A percentile compares a stretch with the other conserved stretches of the same genome.
Evolutionary conservation across 2,329 filamentous ascomycete genomes (phyloP).

Genomic region (Conoideocrella luteorostrata): DNA sequence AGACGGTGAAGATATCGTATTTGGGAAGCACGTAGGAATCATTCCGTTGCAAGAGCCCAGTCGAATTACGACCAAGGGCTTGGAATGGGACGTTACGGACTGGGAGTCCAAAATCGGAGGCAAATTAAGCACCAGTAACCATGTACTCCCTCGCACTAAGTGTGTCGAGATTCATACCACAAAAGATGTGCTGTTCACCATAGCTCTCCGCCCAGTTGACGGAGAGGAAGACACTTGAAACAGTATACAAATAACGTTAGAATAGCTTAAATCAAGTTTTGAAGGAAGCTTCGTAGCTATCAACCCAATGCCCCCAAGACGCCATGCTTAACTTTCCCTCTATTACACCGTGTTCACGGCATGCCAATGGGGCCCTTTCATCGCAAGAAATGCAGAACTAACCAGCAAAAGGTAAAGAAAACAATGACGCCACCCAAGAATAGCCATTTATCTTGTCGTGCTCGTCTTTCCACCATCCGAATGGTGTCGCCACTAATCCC

Average conservation of each 20-base stretch:
- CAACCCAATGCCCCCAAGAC: conserved; percentile 12
- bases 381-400: conserved; percentile 78
- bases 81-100: conserved; percentile 84
- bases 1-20: conserved; percentile 40
- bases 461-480: conserved; percentile 86
- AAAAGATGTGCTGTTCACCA: conserved; percentile 65
- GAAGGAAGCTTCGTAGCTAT: conserved; percentile 6
- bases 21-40: conserved; percentile 79
- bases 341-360: too few species aligned
- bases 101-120: conserved; percentile 76
- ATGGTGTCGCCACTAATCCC: conserved; percentile 95
- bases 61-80: conserved; percentile 68
- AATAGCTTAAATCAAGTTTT: not conserved
- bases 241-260: not conserved
- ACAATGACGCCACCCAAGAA: conserved; percentile 81
- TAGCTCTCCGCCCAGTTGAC: conserved; percentile 48
- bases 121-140: conserved; percentile 73
- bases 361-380: conserved; percentile 10
- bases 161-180: conserved; percentile 58
- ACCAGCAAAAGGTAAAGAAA: conserved; percentile 88
- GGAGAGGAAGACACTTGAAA: conserved; percentile 26
- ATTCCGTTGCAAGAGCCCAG: conserved; percentile 76
- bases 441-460: conserved; percentile 96
- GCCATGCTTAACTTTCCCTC: conserved; percentile 11
- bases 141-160: conserved; percentile 53